Conservation (phyloP, 1,284 basidiomycete species). For the Hortiboletus rubellus region DNA sequence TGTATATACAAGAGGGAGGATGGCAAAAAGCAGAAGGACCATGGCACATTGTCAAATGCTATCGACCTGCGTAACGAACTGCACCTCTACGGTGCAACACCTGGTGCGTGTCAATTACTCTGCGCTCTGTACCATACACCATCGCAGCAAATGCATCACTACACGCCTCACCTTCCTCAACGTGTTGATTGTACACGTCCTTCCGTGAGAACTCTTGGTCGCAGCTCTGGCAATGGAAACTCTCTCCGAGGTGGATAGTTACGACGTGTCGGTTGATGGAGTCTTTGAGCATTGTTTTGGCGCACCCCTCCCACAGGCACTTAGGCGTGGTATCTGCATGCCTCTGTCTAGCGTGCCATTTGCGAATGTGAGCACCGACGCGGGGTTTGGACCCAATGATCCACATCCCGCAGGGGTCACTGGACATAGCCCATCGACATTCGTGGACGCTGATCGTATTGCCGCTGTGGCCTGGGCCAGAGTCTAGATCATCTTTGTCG, state of each 20-base stretch:
- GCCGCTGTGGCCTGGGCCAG: too few relatives aligned
- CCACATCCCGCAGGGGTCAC: too few relatives aligned
- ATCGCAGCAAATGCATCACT: neutral
- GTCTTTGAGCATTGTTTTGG: neutral
- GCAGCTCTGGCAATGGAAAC: constrained; percentile 4
- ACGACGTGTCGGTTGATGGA: constrained; percentile 9
- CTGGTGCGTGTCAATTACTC: neutral
- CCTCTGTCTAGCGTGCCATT: neutral
- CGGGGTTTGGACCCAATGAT: neutral
- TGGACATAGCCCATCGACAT: constrained; percentile 5
- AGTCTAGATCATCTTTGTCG: constrained; percentile 4
- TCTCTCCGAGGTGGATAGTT: constrained; percentile 5
- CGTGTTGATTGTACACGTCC: constrained; percentile 9
- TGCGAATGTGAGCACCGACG: constrained; percentile 7
- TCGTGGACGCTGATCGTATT: constrained; percentile 1
- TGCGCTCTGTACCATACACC: neutral
- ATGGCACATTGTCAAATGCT: too few relatives aligned
- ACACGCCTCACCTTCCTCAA: neutral
- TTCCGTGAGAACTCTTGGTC: neutral
- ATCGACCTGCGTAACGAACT: neutral
- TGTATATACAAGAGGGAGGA: too few relatives aligned
- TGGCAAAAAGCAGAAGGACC: too few relatives aligned
- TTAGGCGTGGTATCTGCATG: neutral
- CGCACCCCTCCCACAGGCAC: constrained; percentile 5
- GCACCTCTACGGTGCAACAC: neutral